phyloP scores from a whole-genome alignment of 345 rosid genomes.

The Fremontodendron californicum region DNA sequence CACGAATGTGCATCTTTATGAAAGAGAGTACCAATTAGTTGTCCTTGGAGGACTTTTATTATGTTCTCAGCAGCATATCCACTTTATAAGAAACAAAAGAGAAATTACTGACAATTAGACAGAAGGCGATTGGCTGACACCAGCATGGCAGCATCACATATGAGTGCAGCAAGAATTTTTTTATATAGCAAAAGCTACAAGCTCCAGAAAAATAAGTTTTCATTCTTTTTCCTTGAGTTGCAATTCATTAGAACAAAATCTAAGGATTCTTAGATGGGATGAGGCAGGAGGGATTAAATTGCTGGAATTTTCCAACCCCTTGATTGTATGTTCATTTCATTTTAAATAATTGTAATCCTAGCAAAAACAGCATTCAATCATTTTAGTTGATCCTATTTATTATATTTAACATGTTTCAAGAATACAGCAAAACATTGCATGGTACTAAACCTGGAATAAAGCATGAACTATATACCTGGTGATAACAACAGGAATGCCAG shows the following conservation, averaged over 20 bases:
- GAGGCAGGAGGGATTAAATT: not conserved
- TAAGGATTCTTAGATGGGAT: not conserved
- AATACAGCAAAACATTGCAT: not conserved
- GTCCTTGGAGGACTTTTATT: conserved; percentile 79
- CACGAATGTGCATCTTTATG: conserved; percentile 84
- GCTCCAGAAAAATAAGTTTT: not conserved
- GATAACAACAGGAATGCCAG: conserved; percentile 91
- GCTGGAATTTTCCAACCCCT: conserved; percentile 5
- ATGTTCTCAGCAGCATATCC: conserved; percentile 80
- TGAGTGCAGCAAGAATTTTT: not conserved
- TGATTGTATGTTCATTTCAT: not conserved
- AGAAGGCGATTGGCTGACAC: not conserved
- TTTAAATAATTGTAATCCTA: not conserved
- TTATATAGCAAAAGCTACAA: not conserved
- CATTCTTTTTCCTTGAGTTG: not conserved
- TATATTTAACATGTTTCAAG: not conserved
- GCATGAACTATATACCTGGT: conserved; percentile 55
- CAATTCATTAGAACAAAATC: not conserved
- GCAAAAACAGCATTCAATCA: not conserved
- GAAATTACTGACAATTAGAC: not conserved
- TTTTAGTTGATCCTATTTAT: not conserved
- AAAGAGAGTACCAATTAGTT: conserved; percentile 82
- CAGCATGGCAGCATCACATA: not conserved
- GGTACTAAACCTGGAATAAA: not conserved
- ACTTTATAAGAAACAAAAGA: conserved; percentile 41